Evolutionary conservation across 2,329 filamentous ascomycete genomes (phyloP).

Genomic region (Colletotrichum horii): DNA sequence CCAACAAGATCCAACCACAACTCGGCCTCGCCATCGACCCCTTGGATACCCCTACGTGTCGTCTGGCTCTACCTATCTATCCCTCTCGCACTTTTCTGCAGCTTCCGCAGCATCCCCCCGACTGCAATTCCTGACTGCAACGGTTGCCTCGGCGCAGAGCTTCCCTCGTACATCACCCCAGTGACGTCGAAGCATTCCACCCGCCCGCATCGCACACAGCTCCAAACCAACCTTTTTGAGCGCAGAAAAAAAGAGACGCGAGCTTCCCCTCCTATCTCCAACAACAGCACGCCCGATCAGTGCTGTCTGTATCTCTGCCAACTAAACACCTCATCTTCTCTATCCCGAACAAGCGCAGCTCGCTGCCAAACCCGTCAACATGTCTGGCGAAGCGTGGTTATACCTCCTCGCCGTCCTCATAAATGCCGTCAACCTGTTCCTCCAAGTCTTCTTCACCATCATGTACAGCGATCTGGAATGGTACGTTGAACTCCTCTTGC

Average conservation of each 20-base stretch:
- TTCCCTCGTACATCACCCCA: slow-evolving; percentile 16
- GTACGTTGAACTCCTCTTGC: slow-evolving; percentile 56
- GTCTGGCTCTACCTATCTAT: background rate
- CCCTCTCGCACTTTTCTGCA: background rate
- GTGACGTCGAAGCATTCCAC: slow-evolving; percentile 22
- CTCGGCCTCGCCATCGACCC: background rate
- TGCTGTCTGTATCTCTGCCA: background rate
- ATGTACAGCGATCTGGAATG: slow-evolving; percentile 99
- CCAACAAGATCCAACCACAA: background rate
- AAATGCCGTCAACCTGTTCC: slow-evolving; percentile 99
- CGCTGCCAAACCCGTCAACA: slow-evolving; percentile 45
- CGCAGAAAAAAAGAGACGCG: background rate
- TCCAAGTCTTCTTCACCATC: slow-evolving; percentile 99
- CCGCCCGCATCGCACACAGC: slow-evolving; percentile 6
- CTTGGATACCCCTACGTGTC: slow-evolving; percentile 10
- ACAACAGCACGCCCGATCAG: slow-evolving; percentile 7
- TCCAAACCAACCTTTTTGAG: background rate
- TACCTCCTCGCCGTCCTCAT: slow-evolving; percentile 98
- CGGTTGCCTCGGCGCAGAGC: slow-evolving; percentile 4
- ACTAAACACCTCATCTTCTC: background rate
- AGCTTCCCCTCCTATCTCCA: background rate
- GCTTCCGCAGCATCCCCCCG: background rate
- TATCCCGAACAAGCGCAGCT: slow-evolving; percentile 7
- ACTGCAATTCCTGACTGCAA: background rate
- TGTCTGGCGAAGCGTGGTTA: slow-evolving; percentile 98